Evolutionary conservation across 768 basidiomycete genomes (phyloP).

Genomic region (Lactarius sanguifluus): DNA sequence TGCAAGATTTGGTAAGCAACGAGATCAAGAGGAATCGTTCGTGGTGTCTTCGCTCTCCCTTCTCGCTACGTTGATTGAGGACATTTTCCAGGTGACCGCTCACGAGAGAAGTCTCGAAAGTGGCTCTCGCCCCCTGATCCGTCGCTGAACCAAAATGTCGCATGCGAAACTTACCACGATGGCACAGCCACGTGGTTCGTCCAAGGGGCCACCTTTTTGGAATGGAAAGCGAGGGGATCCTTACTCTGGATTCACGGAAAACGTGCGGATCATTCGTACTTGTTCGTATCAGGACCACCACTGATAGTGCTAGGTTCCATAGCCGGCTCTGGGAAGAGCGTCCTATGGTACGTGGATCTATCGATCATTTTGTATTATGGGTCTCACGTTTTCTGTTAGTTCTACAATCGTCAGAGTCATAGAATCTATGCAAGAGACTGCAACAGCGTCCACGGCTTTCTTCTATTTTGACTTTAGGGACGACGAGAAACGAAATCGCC

Average conservation of each 20-base stretch:
- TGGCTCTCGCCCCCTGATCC: background rate
- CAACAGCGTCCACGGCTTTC: background rate
- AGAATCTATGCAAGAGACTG: background rate
- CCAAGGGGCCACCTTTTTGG: background rate
- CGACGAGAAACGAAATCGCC: background rate
- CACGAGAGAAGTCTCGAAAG: background rate
- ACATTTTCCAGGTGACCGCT: background rate
- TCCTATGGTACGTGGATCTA: background rate
- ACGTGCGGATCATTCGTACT: background rate
- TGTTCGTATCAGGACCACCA: background rate
- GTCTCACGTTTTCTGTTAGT: background rate
- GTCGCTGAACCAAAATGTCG: background rate
- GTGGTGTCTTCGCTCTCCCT: background rate
- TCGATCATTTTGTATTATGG: too few species aligned
- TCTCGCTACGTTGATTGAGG: background rate
- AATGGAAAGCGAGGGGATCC: background rate
- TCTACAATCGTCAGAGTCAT: background rate
- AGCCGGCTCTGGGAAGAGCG: background rate
- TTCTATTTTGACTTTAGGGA: background rate
- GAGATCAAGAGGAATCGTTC: background rate
- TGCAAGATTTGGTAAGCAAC: background rate
- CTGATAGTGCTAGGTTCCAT: background rate
- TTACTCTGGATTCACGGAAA: slow-evolving; percentile 5
- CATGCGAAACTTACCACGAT: background rate
- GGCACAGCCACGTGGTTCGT: background rate